Evolutionary conservation across 225 moss, liverwort and hornwort species (phyloP), one percentile per base, ranked within the genome.

Genomic region (Polytrichum formosum): DNA sequence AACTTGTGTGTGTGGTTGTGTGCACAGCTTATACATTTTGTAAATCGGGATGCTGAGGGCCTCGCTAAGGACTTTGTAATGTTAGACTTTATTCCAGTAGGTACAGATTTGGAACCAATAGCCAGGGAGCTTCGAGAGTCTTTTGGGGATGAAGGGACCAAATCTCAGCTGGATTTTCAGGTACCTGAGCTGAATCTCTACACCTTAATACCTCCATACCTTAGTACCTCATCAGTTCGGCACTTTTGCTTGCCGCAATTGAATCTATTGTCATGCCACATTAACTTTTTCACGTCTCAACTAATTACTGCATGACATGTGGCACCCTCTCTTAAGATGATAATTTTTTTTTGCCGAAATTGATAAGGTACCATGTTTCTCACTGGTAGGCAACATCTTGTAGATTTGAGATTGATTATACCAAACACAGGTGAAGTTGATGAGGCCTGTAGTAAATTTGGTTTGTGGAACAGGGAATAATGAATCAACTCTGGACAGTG

Each of bases 1-100:
- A 69, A 58, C 28, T 28, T 55, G 27, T 55, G 74, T 60, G 28
- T 54, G 22, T 27, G 64, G 74, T 46, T 71, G 31, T 77, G 73
- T 71, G 63, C 28, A 67, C 85, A 92, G 88, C 84, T 95, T 74
- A 87, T 95, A 64, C 95, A 95, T 81, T 95, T 92, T 83, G 92
- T 92, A 21, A 92, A 95, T 76, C 85, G 92, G 71, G 92, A 95
- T 80, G 87, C 91, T 30, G 75, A 86, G 77, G 94, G 92, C 16
- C 77, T 95, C 55, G 92, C 92, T 35, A 87, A 84, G 66, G 95
- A 95, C 71, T 95, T 95, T 63, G 81, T 89, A 23, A 83, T 87
- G 81, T 79, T 95, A 68, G 94, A 89, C 63, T 92, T 95, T 58
- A 87, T 95, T 70, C 87, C 92, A 69, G 76, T 71, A 67, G 91